These are phyloP conservation scores for Saturnispora galanensis DNA, from an alignment of 805 yeast species.

Conservation along the genomic window DNA sequence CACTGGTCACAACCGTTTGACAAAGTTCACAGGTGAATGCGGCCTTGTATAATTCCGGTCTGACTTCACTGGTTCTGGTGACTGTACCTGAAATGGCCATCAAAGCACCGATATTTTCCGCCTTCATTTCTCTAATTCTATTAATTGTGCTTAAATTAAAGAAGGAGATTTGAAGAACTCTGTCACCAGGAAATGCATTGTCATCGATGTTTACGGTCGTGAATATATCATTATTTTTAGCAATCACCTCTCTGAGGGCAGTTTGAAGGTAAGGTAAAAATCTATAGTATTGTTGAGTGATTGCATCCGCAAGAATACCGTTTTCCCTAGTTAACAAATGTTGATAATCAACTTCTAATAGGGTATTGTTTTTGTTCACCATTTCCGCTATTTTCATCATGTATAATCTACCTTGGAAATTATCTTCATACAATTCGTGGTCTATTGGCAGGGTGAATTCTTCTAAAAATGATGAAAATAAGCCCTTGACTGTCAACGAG, in stretches of 20 bases:
- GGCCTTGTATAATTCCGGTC: slow-evolving; percentile 86
- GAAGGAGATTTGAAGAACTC: slow-evolving; percentile 83
- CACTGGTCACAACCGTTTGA: slow-evolving; percentile 72
- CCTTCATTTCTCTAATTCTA: slow-evolving; percentile 81
- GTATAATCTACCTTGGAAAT: slow-evolving; percentile 51
- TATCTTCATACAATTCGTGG: slow-evolving; percentile 26
- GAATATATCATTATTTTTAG: slow-evolving; percentile 64
- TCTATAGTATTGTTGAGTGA: slow-evolving; percentile 84
- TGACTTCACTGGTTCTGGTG: slow-evolving; percentile 89
- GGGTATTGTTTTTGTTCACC: slow-evolving; percentile 63
- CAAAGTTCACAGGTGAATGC: slow-evolving; percentile 86
- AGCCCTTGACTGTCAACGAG: slow-evolving; percentile 88
- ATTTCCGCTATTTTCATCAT: slow-evolving; percentile 73
- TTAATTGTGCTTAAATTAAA: slow-evolving; percentile 74
- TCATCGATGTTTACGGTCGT: slow-evolving; percentile 27
- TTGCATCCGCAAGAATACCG: slow-evolving; percentile 83
- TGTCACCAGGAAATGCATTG: slow-evolving; percentile 42
- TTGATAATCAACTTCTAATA: slow-evolving; percentile 76
- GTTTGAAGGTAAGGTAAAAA: slow-evolving; percentile 75
- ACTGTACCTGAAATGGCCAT: slow-evolving; percentile 89
- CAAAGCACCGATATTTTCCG: slow-evolving; percentile 80
- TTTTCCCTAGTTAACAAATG: slow-evolving; percentile 69
- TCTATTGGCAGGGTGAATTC: slow-evolving; percentile 39
- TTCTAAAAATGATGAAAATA: slow-evolving; percentile 76
- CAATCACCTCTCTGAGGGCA: slow-evolving; percentile 66